phyloP scores from a whole-genome alignment of 495 filamentous ascomycete genomes.

The Xylaria curta region DNA sequence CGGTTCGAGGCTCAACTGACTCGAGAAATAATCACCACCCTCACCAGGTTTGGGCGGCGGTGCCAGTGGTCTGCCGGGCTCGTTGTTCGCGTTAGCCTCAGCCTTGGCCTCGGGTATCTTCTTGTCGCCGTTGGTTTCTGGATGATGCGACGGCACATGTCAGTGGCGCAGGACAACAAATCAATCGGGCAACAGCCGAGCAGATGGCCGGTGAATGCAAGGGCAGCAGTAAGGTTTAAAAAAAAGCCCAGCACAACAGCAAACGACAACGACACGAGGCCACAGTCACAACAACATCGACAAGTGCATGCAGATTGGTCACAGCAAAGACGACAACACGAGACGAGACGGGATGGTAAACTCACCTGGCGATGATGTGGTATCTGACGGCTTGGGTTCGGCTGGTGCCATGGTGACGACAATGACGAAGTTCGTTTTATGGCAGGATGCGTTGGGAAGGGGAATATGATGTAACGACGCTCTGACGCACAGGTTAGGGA shows the following conservation, averaged over 20 bases:
- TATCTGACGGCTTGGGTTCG: constrained; percentile 43
- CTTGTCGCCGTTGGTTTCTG: constrained; percentile 44
- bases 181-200: constrained; percentile 17
- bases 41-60: constrained; percentile 79
- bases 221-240: background rate
- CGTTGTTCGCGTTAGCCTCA: constrained; percentile 45
- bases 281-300: constrained; percentile 16
- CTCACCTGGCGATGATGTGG: constrained; percentile 44
- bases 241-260: constrained; percentile 2
- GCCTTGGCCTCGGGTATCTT: constrained; percentile 47
- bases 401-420: constrained; percentile 44
- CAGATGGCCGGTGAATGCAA: background rate
- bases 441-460: constrained; percentile 31
- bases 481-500: constrained; percentile 43
- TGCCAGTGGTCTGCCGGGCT: constrained; percentile 63
- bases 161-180: constrained; percentile 34
- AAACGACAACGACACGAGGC: constrained; percentile 24
- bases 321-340: constrained; percentile 11
- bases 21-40: constrained; percentile 69
- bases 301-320: constrained; percentile 7
- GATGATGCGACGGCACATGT: constrained; percentile 28
- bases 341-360: constrained; percentile 13
- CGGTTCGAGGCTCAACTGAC: constrained; percentile 74
- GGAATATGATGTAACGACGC: constrained; percentile 46
- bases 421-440: constrained; percentile 45